Base-by-base conservation (phyloP, 352 stramenopile species). In the Phytophthora europaea region DNA sequence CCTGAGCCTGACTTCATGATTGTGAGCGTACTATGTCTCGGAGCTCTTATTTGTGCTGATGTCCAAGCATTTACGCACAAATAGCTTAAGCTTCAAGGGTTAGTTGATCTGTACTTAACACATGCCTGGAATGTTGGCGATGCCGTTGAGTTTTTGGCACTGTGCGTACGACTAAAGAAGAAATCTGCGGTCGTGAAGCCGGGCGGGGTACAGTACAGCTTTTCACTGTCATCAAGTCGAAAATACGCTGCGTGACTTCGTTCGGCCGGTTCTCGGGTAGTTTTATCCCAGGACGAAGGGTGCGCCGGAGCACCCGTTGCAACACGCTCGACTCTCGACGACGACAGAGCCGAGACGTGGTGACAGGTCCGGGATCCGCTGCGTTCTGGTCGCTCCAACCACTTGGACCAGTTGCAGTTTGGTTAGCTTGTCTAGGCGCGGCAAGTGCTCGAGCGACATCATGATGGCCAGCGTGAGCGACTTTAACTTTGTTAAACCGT, bases 401-500 rank as follows among this genome's bases (percentile, higher is more conserved):
- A 73, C n/a, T 16, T 56, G 6, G 3, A 73, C 23, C 4, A 33
- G 36, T 36, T 68, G 22, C 8, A 78, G 34, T 20, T 66, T 67
- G 77, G 60, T 2, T 18, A 26, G 1, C 28, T 7, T 12, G 80
- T 48, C 2, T 28, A 53, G 58, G 18, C 10, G 76, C 65, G 0
- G 83, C 34, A 12, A 43, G 18, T n/a, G 22, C 12, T 8, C 20
- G 20, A 82, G 55, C 1, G 68, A 62, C 3, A 48, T 22, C 10
- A 75, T 13, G 8, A 70, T 6, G 9, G 28, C 51, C 15, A 76
- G n/a, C 20, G 58, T 70, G 0, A 86, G 59, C 0, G 40, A 66
- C 22, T 80, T 68, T 0, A 86, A 57, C 8, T 68, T 67, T 1
- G 12, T 55, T 3, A 71, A 56, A 2, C 63, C 64, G 12, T 60